These are phyloP conservation scores for Posidonia oceanica DNA, from an alignment of 116 monocot genomes.

Conservation along the genomic window DNA sequence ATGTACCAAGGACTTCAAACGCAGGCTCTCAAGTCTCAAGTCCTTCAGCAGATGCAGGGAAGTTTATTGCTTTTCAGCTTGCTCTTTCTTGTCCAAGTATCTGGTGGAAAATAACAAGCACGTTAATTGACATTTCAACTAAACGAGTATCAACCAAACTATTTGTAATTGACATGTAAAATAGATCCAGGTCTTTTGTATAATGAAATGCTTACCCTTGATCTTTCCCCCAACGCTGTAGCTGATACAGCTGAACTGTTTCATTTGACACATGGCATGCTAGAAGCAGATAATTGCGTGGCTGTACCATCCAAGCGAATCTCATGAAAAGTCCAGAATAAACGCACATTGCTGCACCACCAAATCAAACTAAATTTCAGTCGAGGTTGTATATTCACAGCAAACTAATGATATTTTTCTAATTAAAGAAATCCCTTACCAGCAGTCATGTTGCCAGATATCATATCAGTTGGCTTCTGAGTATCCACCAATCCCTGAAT, in stretches of 20 bases:
- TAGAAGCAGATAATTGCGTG: slow-evolving; percentile 91
- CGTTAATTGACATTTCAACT: not conserved
- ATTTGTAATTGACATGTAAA: not conserved
- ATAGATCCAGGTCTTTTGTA: not conserved
- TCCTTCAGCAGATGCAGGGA: too few relatives aligned
- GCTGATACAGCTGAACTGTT: slow-evolving; percentile 86
- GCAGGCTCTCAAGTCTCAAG: too few relatives aligned
- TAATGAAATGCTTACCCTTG: slow-evolving; percentile 43
- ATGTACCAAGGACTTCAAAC: too few relatives aligned
- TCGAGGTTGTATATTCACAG: not conserved
- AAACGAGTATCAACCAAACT: not conserved
- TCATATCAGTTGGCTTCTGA: slow-evolving; percentile 93
- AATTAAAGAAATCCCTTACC: slow-evolving; percentile 23
- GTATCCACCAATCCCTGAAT: slow-evolving; percentile 82
- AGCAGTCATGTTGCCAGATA: slow-evolving; percentile 98
- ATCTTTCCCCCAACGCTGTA: slow-evolving; percentile 74
- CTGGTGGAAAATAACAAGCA: not conserved
- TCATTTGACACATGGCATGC: slow-evolving; percentile 97
- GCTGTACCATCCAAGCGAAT: slow-evolving; percentile 99
- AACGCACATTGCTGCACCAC: slow-evolving; percentile 82
- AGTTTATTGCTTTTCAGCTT: slow-evolving; percentile 5
- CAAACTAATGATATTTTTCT: not conserved
- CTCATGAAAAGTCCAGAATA: slow-evolving; percentile 98
- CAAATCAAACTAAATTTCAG: not conserved
- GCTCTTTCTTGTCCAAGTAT: slow-evolving; percentile 9